A percentile compares a stretch with the other conserved stretches of the same genome.
Evolutionary conservation across 257 asterid species (phyloP).

Genomic region (Striga asiatica): DNA sequence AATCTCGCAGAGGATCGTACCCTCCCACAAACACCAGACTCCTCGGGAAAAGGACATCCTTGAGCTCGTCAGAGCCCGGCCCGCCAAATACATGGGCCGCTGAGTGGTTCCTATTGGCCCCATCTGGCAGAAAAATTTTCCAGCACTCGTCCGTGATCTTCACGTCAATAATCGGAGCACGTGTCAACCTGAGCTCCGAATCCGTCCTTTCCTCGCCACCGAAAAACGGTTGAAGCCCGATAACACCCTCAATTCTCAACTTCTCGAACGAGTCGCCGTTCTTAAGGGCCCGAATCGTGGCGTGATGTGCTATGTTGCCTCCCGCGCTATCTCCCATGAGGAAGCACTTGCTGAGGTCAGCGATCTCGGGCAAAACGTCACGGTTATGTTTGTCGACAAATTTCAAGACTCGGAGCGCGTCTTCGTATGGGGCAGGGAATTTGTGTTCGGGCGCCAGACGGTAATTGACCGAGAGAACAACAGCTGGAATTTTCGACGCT

Average conservation of each 20-base stretch:
- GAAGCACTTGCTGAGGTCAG: slow-evolving; percentile 25
- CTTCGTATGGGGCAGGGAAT: slow-evolving; percentile 32
- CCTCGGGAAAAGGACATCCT: slow-evolving; percentile 18
- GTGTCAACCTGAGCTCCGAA: slow-evolving; percentile 25
- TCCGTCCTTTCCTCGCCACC: slow-evolving; percentile 41
- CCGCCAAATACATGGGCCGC: slow-evolving; percentile 29
- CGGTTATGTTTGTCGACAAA: slow-evolving; percentile 22
- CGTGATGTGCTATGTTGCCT: slow-evolving; percentile 38
- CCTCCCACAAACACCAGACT: slow-evolving; percentile 31
- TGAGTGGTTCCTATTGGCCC: slow-evolving; percentile 28
- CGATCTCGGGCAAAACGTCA: slow-evolving; percentile 20
- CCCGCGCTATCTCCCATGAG: slow-evolving; percentile 46
- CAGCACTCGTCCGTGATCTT: slow-evolving; percentile 18
- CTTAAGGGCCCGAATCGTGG: slow-evolving; percentile 16
- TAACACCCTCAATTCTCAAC: slow-evolving; percentile 17
- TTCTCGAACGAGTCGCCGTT: slow-evolving; percentile 4
- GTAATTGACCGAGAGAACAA: slow-evolving; percentile 30
- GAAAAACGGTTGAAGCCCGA: slow-evolving; percentile 32
- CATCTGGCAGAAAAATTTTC: slow-evolving; percentile 37
- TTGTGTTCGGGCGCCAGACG: slow-evolving; percentile 30
- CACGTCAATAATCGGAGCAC: slow-evolving; percentile 15
- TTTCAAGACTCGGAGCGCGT: slow-evolving; percentile 25
- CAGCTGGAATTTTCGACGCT: slow-evolving; percentile 22
- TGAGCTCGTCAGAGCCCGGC: neutral
- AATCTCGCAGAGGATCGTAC: slow-evolving; percentile 32